A percentile compares a stretch with the other conserved stretches of the same genome.
phyloP scores from a whole-genome alignment of 1,284 basidiomycete species.

The Ceratorhiza oryzae-sativae region DNA sequence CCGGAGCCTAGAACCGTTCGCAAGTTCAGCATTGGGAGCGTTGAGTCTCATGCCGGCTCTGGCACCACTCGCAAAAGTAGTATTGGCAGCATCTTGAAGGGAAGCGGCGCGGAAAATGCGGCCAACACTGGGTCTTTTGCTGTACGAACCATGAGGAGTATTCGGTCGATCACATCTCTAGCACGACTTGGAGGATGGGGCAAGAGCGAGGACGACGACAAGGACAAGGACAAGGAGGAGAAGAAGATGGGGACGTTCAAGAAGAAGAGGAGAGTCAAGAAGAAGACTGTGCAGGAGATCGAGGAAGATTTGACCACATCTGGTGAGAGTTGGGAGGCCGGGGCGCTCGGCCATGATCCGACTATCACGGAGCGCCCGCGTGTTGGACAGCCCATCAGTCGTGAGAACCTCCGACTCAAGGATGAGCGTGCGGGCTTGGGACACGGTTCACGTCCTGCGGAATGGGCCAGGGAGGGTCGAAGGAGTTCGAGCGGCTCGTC shows the following conservation, averaged over 20 bases:
- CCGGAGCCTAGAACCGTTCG: conserved; percentile 27
- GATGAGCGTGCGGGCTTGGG: conserved; percentile 49
- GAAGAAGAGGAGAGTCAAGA: conserved; percentile 44
- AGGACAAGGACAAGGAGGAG: conserved; percentile 43
- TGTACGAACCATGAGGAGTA: conserved; percentile 74
- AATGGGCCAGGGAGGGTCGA: conserved; percentile 48
- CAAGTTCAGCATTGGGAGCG: conserved; percentile 41
- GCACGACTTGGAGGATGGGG: conserved; percentile 76
- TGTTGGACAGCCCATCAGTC: conserved; percentile 14
- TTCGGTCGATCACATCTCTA: conserved; percentile 73
- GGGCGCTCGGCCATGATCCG: conserved; percentile 8
- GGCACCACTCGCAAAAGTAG: conserved; percentile 43
- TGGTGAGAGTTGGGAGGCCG: conserved; percentile 48
- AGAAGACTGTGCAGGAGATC: conserved; percentile 19
- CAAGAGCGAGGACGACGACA: conserved; percentile 53
- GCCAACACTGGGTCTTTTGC: conserved; percentile 65
- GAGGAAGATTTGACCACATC: conserved; percentile 37
- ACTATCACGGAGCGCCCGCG: not conserved
- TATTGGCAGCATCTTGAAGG: conserved; percentile 7
- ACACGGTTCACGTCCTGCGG: conserved; percentile 44
- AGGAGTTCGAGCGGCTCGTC: conserved; percentile 67
- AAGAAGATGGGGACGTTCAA: conserved; percentile 43
- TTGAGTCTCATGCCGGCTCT: conserved; percentile 39
- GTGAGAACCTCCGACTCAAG: conserved; percentile 40
- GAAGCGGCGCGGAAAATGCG: conserved; percentile 11